These are phyloP conservation scores for Deinandra increscens DNA, from an alignment of 129 eudicot species.

Conservation along the genomic window DNA sequence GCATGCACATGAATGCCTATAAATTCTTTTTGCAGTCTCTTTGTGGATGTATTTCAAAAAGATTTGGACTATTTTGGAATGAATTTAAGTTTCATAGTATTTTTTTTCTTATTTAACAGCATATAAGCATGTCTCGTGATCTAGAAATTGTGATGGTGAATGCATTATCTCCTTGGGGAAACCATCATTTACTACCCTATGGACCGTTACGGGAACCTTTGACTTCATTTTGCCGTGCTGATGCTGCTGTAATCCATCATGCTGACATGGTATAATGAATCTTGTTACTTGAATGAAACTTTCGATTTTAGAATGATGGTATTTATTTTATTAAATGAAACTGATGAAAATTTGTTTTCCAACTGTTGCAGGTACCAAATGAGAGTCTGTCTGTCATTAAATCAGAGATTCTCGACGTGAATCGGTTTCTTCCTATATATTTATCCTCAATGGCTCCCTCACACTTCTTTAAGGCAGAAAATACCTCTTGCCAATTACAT, in stretches of 20 bases:
- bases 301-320: not conserved
- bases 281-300: not conserved
- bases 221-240: slow-evolving; percentile 64
- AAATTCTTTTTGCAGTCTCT: not conserved
- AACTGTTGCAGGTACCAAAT: slow-evolving; percentile 49
- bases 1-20: slow-evolving; percentile 1
- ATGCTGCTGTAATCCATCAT: slow-evolving; percentile 75
- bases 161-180: slow-evolving; percentile 84
- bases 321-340: not conserved
- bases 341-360: slow-evolving; percentile 3
- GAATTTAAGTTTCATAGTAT: not conserved
- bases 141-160: slow-evolving; percentile 90
- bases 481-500: slow-evolving; percentile 36
- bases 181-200: slow-evolving; percentile 62
- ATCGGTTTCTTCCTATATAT: slow-evolving; percentile 48
- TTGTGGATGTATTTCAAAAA: not conserved
- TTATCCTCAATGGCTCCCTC: slow-evolving; percentile 59
- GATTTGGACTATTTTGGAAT: not conserved
- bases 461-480: slow-evolving; percentile 47
- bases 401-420: slow-evolving; percentile 46
- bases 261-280: slow-evolving; percentile 74
- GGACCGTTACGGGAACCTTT: slow-evolving; percentile 92
- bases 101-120: slow-evolving; percentile 41
- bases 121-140: slow-evolving; percentile 61
- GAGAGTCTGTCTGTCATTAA: slow-evolving; percentile 36